These are phyloP conservation scores for Durio zibethinus DNA, from an alignment of 345 rosid genomes.

Conservation along the genomic window DNA sequence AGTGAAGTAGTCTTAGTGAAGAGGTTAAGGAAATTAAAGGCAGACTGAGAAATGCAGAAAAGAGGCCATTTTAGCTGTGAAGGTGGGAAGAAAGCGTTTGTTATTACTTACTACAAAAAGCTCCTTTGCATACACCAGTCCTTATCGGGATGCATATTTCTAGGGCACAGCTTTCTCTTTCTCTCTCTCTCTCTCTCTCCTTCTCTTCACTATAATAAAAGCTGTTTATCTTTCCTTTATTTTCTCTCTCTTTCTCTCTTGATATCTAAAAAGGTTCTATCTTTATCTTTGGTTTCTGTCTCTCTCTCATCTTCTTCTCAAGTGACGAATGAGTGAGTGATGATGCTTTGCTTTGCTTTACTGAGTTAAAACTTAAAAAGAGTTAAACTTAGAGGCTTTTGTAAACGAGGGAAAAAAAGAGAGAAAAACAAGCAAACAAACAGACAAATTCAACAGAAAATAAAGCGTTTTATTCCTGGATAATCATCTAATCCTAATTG, in stretches of 20 bases:
- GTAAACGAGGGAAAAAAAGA: neutral
- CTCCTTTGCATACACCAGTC: conserved; percentile 11
- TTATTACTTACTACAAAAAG: conserved; percentile 14
- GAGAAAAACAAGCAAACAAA: conserved; percentile 28
- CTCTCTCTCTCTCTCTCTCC: conserved; percentile 13
- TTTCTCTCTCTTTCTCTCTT: neutral
- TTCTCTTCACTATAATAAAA: conserved; percentile 15
- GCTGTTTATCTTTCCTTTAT: conserved; percentile 14
- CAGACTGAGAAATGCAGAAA: conserved; percentile 18
- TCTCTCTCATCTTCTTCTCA: neutral
- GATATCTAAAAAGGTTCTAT: conserved; percentile 3
- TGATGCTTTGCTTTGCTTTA: conserved; percentile 16
- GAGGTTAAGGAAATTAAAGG: conserved; percentile 23
- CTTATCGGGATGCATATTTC: conserved; percentile 22
- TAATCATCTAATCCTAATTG: conserved; percentile 23
- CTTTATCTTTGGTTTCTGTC: conserved; percentile 10
- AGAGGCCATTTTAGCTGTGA: conserved; percentile 4
- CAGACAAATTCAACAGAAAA: conserved; percentile 24
- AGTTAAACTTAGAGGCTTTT: no score
- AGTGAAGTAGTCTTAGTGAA: neutral
- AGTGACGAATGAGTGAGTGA: neutral
- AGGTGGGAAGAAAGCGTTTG: neutral
- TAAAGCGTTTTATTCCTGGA: conserved; percentile 31
- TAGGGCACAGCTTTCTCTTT: conserved; percentile 20
- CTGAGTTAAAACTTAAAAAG: no score